Evolutionary conservation across 2,329 filamentous ascomycete genomes (phyloP), one percentile per base, ranked within the genome.

Genomic region (Colletotrichum spaethianum): DNA sequence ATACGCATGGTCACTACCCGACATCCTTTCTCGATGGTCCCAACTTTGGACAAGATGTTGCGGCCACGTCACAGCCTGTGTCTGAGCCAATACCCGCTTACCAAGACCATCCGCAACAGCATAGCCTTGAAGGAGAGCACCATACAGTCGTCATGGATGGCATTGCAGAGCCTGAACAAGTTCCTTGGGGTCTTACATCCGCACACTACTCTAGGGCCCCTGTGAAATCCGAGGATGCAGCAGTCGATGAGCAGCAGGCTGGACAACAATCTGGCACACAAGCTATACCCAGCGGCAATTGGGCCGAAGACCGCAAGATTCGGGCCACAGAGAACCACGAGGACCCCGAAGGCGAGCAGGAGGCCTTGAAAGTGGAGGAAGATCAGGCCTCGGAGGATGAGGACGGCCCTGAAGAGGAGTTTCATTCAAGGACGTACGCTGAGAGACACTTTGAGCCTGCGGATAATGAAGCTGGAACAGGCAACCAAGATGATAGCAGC

Each of bases 111-210:
- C 18, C 44, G 20, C 50, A 70, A 36, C 67, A 73, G 20, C 40
- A 44, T 28, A 36, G 18, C 23, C 36, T 53, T n/a, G 18, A 26
- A 33, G n/a, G n/a, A 7, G 59, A 61, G 36, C 62, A 52, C 28
- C 73, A 67, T 31, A 55, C 53, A 23, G 48, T 62, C 2, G 52
- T 73, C 14, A 28, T 74, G 5, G 72, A 74, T 20, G 56, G 57
- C 8, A 59, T 75, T 59, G 26, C 53, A 2, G 72, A 74, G 53
- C 72, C 73, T 31, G 61, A 64, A 23, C 68, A 68, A 16, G 36
- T 64, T 11, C 64, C 73, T 9, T 75, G 73, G 73, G 72, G 72
- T 2, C 59, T 65, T 42, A 61, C 60, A n/a, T 53, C 73, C n/a
- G n/a, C 59, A 31, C 61, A 71, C 20, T 57, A 48, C 9, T 42